A percentile compares a stretch with the other conserved stretches of the same genome.
Conservation (phyloP, 495 filamentous ascomycete species). For the Viridothelium virens region DNA sequence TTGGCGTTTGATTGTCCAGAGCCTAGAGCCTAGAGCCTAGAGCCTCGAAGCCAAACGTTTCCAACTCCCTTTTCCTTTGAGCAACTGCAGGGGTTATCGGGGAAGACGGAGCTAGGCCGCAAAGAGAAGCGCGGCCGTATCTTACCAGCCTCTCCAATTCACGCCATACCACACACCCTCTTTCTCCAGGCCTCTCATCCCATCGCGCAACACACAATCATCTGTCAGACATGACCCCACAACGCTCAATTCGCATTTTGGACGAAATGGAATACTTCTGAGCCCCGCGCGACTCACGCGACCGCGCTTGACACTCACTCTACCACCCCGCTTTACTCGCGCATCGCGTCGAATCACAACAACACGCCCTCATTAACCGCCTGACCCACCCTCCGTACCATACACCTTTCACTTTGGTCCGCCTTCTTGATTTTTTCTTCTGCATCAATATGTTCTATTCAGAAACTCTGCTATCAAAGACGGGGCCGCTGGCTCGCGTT, state of each 20-base stretch:
- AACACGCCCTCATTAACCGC: neutral
- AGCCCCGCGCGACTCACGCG: conserved; percentile 6
- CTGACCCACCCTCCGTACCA: neutral
- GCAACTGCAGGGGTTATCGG: neutral
- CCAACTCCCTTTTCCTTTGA: conserved; percentile 2
- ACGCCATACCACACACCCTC: neutral
- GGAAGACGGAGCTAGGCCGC: neutral
- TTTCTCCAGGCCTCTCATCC: neutral
- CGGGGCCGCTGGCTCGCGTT: conserved; percentile 91
- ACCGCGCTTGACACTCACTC: neutral
- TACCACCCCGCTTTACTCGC: neutral
- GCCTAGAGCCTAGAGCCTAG: neutral
- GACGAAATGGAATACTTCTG: neutral
- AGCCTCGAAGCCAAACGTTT: neutral
- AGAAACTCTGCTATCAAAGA: conserved; percentile 90
- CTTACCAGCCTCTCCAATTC: conserved; percentile 8
- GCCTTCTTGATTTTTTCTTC: neutral
- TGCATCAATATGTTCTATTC: conserved; percentile 80
- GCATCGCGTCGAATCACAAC: conserved; percentile 13
- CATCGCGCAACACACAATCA: neutral
- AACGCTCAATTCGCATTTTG: neutral
- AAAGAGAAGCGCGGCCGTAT: neutral
- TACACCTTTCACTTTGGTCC: neutral
- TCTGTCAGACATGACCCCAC: neutral
- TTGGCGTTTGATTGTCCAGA: neutral